Base-by-base conservation (phyloP, 225 moss, liverwort and hornwort species). In the Rhytidiadelphus loreus region DNA sequence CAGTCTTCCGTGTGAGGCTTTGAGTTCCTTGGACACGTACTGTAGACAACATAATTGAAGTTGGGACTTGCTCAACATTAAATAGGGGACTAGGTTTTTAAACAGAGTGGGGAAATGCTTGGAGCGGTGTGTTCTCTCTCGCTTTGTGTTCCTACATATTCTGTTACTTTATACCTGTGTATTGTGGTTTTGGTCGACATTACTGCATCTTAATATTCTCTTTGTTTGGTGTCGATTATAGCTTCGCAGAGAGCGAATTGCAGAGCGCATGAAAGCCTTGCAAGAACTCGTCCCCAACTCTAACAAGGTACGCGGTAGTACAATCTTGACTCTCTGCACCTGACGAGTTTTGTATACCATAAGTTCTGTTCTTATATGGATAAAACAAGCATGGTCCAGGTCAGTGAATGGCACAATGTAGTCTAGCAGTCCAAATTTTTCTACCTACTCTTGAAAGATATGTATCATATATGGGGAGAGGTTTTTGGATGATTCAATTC, bases 201-300 rank as follows among this genome's bases (percentile, higher is more conserved):
- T 41, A 30, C 81, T 75, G 82, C 84, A 39, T 82, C 69, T 57
- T 82, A 52, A 86, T 81, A 24, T 89, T 73, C 81, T 77, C 53
- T 88, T 77, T 50, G 37, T 85, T 90, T 88, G 80, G 22, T 88
- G 78, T 86, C 62, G 66, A 82, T 55, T 81, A 64, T 80, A 99
- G 98, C 99, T 96, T 82, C 99, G 99, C 64, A 86, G 99, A 81
- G 99, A 99, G 92, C 94, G 99, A 81, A 99, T 99, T 88, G 97
- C 97, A 60, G 99, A 99, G 90, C 96, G 99, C 90, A 97, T 99
- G 96, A 99, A 99, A 93, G 96, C 96, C 16, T 84, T 99, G 86
- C 99, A 99, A 92, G 99, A 99, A 87, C 96, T 99, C 63, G 99
- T 99, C 59, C 99, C 99, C 28, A 99, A 99, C 78, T 97, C 97